phyloP scores from a whole-genome alignment of 345 rosid genomes.

The Lumnitzera littorea region DNA sequence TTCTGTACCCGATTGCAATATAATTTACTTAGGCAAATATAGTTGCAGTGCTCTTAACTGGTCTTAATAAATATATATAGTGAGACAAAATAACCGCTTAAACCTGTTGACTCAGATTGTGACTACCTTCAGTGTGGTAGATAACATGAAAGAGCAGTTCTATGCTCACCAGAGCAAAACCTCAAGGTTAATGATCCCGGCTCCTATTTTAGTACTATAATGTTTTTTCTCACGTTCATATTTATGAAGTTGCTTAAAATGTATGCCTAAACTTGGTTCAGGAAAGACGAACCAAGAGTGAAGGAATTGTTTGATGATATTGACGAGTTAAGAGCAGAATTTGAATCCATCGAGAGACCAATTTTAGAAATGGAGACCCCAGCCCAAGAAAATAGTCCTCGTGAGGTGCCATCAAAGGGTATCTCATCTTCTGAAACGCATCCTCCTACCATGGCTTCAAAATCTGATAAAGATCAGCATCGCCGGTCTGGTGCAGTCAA shows the following conservation, averaged over 20 bases:
- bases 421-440: slow-evolving; percentile 12
- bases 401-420: slow-evolving; percentile 19
- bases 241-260: background rate
- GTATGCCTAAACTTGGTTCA: slow-evolving; percentile 20
- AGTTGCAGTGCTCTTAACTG: background rate
- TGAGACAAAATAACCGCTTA: background rate
- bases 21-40: background rate
- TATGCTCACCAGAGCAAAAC: slow-evolving; percentile 42
- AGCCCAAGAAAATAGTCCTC: slow-evolving; percentile 26
- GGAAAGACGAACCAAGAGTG: slow-evolving; percentile 57
- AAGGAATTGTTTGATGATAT: slow-evolving; percentile 72
- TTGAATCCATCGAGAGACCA: slow-evolving; percentile 86
- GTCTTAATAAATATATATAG: too few species aligned
- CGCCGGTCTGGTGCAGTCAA: slow-evolving; percentile 18
- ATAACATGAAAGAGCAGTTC: slow-evolving; percentile 79
- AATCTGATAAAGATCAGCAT: slow-evolving; percentile 26
- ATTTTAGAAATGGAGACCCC: slow-evolving; percentile 66
- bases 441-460: slow-evolving; percentile 12
- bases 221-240: background rate
- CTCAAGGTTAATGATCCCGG: slow-evolving; percentile 31
- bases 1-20: background rate
- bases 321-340: slow-evolving; percentile 61
- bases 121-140: slow-evolving; percentile 88
- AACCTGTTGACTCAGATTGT: slow-evolving; percentile 46
- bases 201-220: background rate